Evolutionary conservation across 2,329 filamentous ascomycete species (phyloP), one percentile per base, ranked within the genome.

Genomic region (Monilinia fructicola): DNA sequence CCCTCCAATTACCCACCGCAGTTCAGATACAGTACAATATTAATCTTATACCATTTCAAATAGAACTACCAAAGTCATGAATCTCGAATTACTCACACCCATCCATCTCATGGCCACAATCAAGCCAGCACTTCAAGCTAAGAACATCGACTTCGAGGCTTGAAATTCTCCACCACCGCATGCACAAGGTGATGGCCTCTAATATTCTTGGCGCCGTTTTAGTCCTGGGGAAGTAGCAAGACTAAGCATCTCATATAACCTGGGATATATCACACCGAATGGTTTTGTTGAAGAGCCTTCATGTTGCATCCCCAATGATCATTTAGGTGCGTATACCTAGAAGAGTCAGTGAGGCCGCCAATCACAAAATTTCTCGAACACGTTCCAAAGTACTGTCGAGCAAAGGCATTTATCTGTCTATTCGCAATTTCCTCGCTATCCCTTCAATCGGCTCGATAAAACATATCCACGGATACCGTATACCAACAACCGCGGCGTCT

Each of bases 401-500:
- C 35, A 60, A 60, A 35, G 9, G 10, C 18, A 46, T n/a, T n/a
- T n/a, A n/a, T 16, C 23, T 31, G 4, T 46, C 40, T 28, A 58
- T 58, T 21, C 44, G 55, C 40, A 58, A 58, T 44, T 23, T 10
- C 55, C 23, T 31, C 31, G 55, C 44, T 23, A 58, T 38, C 54
- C n/a, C n/a, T n/a, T n/a, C n/a, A n/a, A n/a, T n/a, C n/a, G n/a
- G n/a, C n/a, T n/a, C n/a, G n/a, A n/a, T n/a, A n/a, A n/a, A n/a
- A n/a, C n/a, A n/a, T n/a, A n/a, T n/a, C n/a, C n/a, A n/a, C n/a
- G n/a, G 10, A 9, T 12, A 40, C 38, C 40, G 59, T 31, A 12
- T 52, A 46, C 16, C 46, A 54, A 50, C 46, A 54, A 46, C 26
- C 48, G 55, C 56, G 42, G 42, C 56, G 56, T 46, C 42, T 46